Conservation (phyloP, 2,329 filamentous ascomycete species). For the Trichoderma gracile region DNA sequence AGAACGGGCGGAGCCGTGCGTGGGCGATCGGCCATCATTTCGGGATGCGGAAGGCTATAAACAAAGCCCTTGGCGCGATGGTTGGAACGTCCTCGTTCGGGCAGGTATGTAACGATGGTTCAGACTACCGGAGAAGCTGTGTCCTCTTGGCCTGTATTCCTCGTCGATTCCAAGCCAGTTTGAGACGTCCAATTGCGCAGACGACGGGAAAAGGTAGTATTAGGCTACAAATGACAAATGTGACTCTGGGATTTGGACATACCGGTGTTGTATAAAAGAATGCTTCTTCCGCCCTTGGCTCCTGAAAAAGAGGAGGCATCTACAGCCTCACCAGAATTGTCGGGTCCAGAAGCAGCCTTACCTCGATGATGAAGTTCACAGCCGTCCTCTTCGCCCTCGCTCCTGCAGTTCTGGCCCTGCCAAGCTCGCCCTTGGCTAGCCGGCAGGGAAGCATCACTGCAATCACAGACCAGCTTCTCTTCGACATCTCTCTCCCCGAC, state of each 20-base stretch:
- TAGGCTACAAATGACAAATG: not conserved
- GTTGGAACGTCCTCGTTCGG: not conserved
- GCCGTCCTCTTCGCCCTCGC: constrained; percentile 31
- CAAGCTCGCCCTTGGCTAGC: constrained; percentile 24
- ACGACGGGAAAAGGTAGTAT: not conserved
- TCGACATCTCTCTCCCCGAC: constrained; percentile 42
- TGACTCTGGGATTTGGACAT: not conserved
- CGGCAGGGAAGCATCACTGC: constrained; percentile 33
- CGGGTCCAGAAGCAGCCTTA: not conserved
- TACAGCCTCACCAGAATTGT: not conserved
- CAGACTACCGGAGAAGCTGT: not conserved
- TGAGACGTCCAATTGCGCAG: not conserved
- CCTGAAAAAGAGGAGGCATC: too few relatives aligned
- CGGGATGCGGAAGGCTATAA: not conserved
- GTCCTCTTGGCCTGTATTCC: not conserved
- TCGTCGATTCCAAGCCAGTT: not conserved
- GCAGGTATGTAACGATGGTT: constrained; percentile 3
- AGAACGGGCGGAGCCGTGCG: not conserved
- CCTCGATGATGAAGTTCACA: constrained; percentile 38
- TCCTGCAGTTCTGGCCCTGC: constrained; percentile 32
- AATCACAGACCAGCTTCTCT: constrained; percentile 51
- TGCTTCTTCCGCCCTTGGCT: not conserved
- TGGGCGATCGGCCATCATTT: not conserved
- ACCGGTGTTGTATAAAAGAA: not conserved
- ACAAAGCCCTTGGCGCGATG: not conserved